Percentiles rank a stretch among this genome's conserved stretches.
Evolutionary conservation across 2,329 filamentous ascomycete genomes (phyloP).

Genomic region (Zymoseptoria brevis): DNA sequence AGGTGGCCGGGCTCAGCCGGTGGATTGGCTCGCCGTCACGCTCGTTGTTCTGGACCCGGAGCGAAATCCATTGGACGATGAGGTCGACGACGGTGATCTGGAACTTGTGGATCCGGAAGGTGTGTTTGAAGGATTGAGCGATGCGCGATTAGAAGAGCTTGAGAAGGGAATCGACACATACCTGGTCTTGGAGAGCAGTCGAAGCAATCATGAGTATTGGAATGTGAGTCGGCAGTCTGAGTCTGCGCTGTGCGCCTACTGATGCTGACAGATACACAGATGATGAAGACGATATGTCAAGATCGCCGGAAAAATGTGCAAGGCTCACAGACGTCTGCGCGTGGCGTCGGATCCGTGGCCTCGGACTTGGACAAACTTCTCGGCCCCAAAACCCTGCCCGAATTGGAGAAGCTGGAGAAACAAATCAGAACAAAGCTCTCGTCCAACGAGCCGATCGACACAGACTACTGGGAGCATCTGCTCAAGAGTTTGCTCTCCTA

Average conservation of each 20-base stretch:
- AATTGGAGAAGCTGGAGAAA: slow-evolving; percentile 76
- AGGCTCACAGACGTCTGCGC: slow-evolving; percentile 52
- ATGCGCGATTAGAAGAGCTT: slow-evolving; percentile 62
- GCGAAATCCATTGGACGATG: slow-evolving; percentile 71
- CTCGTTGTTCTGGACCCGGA: slow-evolving; percentile 81
- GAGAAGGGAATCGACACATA: slow-evolving; percentile 78
- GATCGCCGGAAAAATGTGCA: slow-evolving; percentile 61
- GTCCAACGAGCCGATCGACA: slow-evolving; percentile 87
- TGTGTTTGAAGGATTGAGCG: slow-evolving; percentile 66
- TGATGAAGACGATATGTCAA: slow-evolving; percentile 74
- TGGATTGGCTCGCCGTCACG: slow-evolving; percentile 89
- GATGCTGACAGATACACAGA: slow-evolving; percentile 39
- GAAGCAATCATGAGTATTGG: slow-evolving; percentile 81
- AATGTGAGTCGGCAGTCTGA: slow-evolving; percentile 40
- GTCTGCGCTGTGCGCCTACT: slow-evolving; percentile 6
- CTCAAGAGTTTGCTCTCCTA: slow-evolving; percentile 76
- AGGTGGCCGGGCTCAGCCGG: slow-evolving; percentile 80
- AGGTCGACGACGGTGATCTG: slow-evolving; percentile 63
- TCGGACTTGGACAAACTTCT: slow-evolving; percentile 84
- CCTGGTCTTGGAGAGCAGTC: slow-evolving; percentile 68
- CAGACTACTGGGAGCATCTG: slow-evolving; percentile 95
- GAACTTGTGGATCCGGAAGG: slow-evolving; percentile 71
- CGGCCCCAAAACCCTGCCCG: slow-evolving; percentile 73
- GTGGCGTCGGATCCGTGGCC: slow-evolving; percentile 73
- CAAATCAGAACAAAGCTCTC: slow-evolving; percentile 81